Evolutionary conservation across 805 yeast species (phyloP), one percentile per base, ranked within the genome.

Genomic region (Peterozyma toletana): DNA sequence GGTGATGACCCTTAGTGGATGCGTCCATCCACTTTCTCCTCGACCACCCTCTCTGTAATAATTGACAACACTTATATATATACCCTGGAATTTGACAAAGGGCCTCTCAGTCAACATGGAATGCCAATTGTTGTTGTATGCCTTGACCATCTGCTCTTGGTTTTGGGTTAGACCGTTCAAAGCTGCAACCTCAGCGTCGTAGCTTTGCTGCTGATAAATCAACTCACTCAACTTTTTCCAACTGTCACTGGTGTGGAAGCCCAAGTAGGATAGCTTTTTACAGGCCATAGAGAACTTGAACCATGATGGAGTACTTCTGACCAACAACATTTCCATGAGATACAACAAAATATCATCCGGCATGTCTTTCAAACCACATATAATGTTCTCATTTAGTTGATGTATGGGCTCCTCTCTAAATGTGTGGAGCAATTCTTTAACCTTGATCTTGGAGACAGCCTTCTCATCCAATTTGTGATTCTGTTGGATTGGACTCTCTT

Each of bases 1-100:
- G 0, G 96, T 86, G 35, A 91, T 85, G 58, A 88, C 78, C 52
- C 86, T 78, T 16, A 86, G 77, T 1, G 96, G 96, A 48, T 78
- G 78, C 37, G 72, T 62, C 83, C 93, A 79, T 5, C 85, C 72
- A 30, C 70, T 68, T 1, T 86, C 76, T 38, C 80, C 75, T 41
- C 80, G 72, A 2, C 86, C 83, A 33, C 97, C 97, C 54, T 86
- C 88, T 43, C 95, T 74, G 51, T 84, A 76, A 61, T 89, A 90
- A 48, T 85, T 85, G 41, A 90, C 86, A 15, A 82, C 85, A 53
- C 95, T 81, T 17, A 91, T 85, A 53, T 91, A 91, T 15, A 88
- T 72, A 1, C 99, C 99, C 43, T 78, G 70, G 58, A 77, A 86
- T 54, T 91, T 83, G 31, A 90, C 53, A 53, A 82, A 83, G 0